Evolutionary conservation across 495 filamentous ascomycete genomes (phyloP), one percentile per base, ranked within the genome.

Genomic region (Talaromyces thailandensis): DNA sequence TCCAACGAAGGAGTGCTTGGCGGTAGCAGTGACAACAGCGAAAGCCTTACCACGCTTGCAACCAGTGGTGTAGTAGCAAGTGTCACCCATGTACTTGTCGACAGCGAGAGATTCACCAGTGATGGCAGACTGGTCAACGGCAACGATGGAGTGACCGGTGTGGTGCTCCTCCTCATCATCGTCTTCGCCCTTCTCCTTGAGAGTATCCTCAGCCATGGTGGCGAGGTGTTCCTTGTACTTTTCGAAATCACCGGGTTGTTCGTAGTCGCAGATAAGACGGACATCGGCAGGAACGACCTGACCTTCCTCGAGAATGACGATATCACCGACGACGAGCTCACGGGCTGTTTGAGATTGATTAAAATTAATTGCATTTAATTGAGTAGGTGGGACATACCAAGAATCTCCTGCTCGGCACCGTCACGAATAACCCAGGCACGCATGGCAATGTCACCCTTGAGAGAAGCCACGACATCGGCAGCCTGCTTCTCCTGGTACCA

Each of bases 401-500:
- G 81, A 72, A 92, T 90, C 63, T 86, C 83, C 68, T 86, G 75
- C 74, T 91, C 86, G 56, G 79, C 74, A 62, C 89, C 88, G 72
- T 91, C 80, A 67, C 89, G 88, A 64, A 91, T 71, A 68, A 90
- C 87, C 67, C 78, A 76, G 58, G 87, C 84, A 72, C 83, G 86
- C 86, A 93, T 88, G 63, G 89, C 89, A 71, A 93, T 93, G 68
- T 92, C 88, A 79, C 89, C 89, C 77, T 91, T 91, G 48, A 93
- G 77, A 62, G 79, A 84, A 61, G 88, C 88, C 63, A 93, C 89
- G 67, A 93, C 88, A 73, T 93, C 89, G 63, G 88, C 89, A 64
- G 89, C 89, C 76, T 91, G 88, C 77, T 91, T 92, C 74, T 93
- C 89, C 73, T 93, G 89, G 73, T 92, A 93, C 84, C 88, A 93